phyloP scores from a whole-genome alignment of 2,329 filamentous ascomycete species.

The Colletotrichum salicis region DNA sequence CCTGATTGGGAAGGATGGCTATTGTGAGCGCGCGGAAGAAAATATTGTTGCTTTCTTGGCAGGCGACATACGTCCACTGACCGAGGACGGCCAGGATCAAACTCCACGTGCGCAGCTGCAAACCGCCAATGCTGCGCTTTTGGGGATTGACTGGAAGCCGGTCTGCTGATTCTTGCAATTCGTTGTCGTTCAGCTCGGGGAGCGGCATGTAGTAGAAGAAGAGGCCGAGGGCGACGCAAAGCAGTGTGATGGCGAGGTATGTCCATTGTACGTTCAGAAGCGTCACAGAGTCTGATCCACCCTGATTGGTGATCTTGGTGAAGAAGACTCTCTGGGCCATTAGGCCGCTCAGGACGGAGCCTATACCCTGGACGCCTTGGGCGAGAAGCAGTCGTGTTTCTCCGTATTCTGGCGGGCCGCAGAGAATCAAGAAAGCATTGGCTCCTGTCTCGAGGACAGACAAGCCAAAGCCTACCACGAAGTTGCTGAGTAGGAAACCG shows the following conservation, averaged over 20 bases:
- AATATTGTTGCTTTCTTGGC: conserved; percentile 74
- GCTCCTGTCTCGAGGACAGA: conserved; percentile 83
- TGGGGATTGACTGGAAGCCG: conserved; percentile 61
- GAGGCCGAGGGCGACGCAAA: conserved; percentile 76
- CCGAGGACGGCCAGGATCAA: conserved; percentile 78
- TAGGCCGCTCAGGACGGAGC: conserved; percentile 76
- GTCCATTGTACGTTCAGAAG: conserved; percentile 85
- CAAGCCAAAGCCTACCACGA: conserved; percentile 82
- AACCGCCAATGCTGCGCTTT: conserved; percentile 57
- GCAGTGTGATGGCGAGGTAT: conserved; percentile 81
- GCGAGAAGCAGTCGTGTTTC: conserved; percentile 81
- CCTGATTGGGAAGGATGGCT: conserved; percentile 48
- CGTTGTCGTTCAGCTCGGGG: conserved; percentile 68
- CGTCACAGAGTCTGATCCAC: conserved; percentile 49
- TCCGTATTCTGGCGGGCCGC: conserved; percentile 77
- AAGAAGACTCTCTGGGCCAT: conserved; percentile 82
- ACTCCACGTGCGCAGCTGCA: conserved; percentile 65
- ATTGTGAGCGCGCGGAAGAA: conserved; percentile 67
- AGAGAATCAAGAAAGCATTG: conserved; percentile 78
- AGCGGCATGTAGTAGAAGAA: conserved; percentile 77
- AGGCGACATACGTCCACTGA: conserved; percentile 83
- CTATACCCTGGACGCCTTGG: conserved; percentile 81
- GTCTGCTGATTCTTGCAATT: conserved; percentile 60
- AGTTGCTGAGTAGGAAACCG: conserved; percentile 79
- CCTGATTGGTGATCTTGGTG: conserved; percentile 59